Conservation (phyloP, 2,329 filamentous ascomycete genomes). For the Trichoderma cornu-damae region DNA sequence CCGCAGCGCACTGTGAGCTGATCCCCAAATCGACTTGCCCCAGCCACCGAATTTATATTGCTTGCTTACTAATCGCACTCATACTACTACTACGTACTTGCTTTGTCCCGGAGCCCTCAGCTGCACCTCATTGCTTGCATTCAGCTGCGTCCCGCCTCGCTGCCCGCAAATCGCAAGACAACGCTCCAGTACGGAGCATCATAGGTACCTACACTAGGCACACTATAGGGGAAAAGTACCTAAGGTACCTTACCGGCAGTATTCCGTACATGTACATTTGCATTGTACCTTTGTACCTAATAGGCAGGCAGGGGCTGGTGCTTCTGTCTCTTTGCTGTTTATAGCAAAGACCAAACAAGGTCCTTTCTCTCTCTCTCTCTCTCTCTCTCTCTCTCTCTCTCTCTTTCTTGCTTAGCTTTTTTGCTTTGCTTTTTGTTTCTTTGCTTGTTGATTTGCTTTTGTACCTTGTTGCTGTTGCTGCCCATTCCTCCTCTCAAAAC, state of each 20-base stretch:
- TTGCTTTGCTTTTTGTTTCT: not conserved
- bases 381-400: not conserved
- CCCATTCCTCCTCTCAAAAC: too few species aligned
- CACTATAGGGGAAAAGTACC: too few species aligned
- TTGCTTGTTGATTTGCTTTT: not conserved
- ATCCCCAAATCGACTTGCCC: slow-evolving; percentile 8
- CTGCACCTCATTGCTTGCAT: slow-evolving; percentile 19
- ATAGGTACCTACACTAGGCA: too few species aligned
- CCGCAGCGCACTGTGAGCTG: not conserved
- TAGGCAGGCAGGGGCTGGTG: not conserved
- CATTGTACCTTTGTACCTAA: too few species aligned
- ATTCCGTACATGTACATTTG: not conserved
- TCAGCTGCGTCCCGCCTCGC: slow-evolving; percentile 12
- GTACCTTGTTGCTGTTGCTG: not conserved
- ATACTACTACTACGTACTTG: too few species aligned
- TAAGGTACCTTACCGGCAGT: not conserved
- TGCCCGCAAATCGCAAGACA: not conserved
- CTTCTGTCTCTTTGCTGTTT: not conserved
- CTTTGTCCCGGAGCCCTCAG: not conserved
- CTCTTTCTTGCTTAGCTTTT: not conserved
- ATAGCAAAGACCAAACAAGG: not conserved
- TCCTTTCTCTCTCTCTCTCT: not conserved
- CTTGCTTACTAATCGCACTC: too few species aligned
- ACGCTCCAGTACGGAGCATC: too few species aligned
- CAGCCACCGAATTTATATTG: slow-evolving; percentile 34